phyloP scores from a whole-genome alignment of 179 eudicot genomes.

The Drosera spatulata region DNA sequence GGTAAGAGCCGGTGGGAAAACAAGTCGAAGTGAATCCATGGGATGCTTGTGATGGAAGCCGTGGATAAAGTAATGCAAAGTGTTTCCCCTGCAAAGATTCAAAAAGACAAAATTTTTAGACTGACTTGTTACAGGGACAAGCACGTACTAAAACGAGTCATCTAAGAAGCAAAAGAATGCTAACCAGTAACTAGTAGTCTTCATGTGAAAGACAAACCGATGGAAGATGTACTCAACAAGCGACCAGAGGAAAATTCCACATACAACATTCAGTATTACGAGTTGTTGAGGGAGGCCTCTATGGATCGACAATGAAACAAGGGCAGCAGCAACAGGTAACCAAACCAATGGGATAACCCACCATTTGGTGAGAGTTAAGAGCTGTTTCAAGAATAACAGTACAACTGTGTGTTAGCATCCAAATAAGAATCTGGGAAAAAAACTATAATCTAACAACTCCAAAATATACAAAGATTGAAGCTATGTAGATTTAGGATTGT shows the following conservation, averaged over 20 bases:
- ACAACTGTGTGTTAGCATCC: too few relatives aligned
- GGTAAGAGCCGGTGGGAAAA: constrained; percentile 44
- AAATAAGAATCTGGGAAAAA: neutral
- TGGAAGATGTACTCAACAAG: constrained; percentile 55
- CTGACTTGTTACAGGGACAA: too few relatives aligned
- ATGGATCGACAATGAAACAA: constrained; percentile 13
- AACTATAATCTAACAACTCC: neutral
- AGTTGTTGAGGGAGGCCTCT: constrained; percentile 19
- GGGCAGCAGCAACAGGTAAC: constrained; percentile 47
- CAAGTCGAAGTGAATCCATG: constrained; percentile 39
- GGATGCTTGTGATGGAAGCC: constrained; percentile 58
- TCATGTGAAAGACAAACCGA: constrained; percentile 62
- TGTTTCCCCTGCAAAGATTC: constrained; percentile 29
- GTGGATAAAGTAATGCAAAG: constrained; percentile 37
- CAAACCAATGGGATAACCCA: constrained; percentile 59
- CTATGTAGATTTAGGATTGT: neutral
- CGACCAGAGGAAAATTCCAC: constrained; percentile 45
- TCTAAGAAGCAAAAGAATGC: too few relatives aligned
- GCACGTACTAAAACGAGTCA: too few relatives aligned
- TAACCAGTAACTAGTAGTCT: constrained; percentile 50
- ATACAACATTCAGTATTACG: constrained; percentile 11
- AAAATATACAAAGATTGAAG: too few relatives aligned
- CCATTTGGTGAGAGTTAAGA: constrained; percentile 53
- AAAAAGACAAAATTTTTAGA: too few relatives aligned
- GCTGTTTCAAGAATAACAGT: constrained; percentile 15